Conservation (phyloP, 2,329 filamentous ascomycete species). For the Falciphora oryzae region DNA sequence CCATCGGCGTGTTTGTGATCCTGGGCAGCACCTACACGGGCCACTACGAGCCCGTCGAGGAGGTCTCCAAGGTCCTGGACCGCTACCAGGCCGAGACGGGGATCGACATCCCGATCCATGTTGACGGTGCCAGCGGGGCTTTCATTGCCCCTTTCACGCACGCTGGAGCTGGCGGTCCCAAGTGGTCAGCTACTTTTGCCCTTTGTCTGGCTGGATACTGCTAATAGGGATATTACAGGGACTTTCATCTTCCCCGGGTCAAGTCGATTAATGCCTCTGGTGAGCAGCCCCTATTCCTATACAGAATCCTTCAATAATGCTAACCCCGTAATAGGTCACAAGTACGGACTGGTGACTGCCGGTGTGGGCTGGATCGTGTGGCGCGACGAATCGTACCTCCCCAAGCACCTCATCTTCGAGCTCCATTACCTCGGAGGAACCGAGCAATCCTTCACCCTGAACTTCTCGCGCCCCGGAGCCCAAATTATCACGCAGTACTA, state of each 20-base stretch:
- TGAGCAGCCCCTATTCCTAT: slow-evolving; percentile 45
- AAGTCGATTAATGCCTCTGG: slow-evolving; percentile 62
- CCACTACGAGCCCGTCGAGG: slow-evolving; percentile 66
- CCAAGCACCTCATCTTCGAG: slow-evolving; percentile 64
- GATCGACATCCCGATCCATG: slow-evolving; percentile 61
- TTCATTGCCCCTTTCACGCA: slow-evolving; percentile 58
- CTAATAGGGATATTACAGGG: slow-evolving; percentile 27
- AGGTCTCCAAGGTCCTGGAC: slow-evolving; percentile 60
- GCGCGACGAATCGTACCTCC: slow-evolving; percentile 59
- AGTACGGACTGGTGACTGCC: slow-evolving; percentile 58
- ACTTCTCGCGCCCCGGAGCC: slow-evolving; percentile 65
- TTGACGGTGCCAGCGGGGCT: slow-evolving; percentile 55
- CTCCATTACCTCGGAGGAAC: slow-evolving; percentile 66
- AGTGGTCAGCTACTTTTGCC: slow-evolving; percentile 39
- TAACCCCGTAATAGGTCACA: slow-evolving; percentile 32
- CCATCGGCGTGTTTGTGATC: slow-evolving; percentile 70
- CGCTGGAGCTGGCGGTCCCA: slow-evolving; percentile 46
- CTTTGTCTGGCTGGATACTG: neutral
- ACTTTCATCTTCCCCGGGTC: slow-evolving; percentile 56
- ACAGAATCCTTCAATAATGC: slow-evolving; percentile 36
- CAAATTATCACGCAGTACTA: slow-evolving; percentile 69
- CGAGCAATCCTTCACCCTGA: slow-evolving; percentile 64
- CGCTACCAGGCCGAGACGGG: slow-evolving; percentile 56
- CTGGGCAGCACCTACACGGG: slow-evolving; percentile 68
- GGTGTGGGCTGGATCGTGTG: slow-evolving; percentile 68